Conservation (phyloP, 2,329 filamentous ascomycete genomes). For the Endoconidiophora polonica region DNA sequence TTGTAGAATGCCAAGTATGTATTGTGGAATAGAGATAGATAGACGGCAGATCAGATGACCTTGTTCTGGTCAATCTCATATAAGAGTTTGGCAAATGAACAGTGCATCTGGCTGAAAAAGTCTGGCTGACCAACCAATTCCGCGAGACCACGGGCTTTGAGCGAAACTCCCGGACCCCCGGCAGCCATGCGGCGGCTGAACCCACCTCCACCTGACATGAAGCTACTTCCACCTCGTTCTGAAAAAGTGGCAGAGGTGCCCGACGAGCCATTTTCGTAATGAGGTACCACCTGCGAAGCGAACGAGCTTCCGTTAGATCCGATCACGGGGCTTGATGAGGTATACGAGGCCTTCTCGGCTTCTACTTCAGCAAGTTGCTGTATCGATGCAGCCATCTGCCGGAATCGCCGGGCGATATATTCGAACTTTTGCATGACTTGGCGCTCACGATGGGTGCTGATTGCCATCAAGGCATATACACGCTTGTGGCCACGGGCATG, state of each 20-base stretch:
- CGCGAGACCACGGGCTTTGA: constrained; percentile 43
- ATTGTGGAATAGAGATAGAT: not conserved
- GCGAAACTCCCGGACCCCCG: constrained; percentile 36
- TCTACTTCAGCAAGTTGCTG: constrained; percentile 47
- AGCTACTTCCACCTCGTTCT: constrained; percentile 30
- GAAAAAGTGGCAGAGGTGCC: not conserved
- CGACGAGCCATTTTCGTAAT: constrained; percentile 18
- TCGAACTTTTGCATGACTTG: constrained; percentile 50
- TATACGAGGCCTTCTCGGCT: constrained; percentile 37
- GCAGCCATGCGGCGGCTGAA: constrained; percentile 42
- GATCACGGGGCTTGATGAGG: constrained; percentile 20
- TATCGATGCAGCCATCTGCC: constrained; percentile 49
- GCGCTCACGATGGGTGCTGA: constrained; percentile 48
- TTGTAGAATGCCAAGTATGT: not conserved
- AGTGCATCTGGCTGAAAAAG: constrained; percentile 51
- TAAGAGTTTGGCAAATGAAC: constrained; percentile 44
- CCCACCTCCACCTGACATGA: constrained; percentile 34
- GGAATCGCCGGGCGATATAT: constrained; percentile 44
- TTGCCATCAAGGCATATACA: constrained; percentile 50
- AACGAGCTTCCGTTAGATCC: constrained; percentile 16
- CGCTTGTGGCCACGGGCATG: constrained; percentile 51
- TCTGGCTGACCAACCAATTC: constrained; percentile 51
- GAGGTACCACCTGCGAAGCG: constrained; percentile 19
- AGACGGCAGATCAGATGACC: not conserved
- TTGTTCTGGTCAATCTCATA: constrained; percentile 32